Conservation (phyloP, 805 yeast genomes). For the Priceomyces melissophilus region DNA sequence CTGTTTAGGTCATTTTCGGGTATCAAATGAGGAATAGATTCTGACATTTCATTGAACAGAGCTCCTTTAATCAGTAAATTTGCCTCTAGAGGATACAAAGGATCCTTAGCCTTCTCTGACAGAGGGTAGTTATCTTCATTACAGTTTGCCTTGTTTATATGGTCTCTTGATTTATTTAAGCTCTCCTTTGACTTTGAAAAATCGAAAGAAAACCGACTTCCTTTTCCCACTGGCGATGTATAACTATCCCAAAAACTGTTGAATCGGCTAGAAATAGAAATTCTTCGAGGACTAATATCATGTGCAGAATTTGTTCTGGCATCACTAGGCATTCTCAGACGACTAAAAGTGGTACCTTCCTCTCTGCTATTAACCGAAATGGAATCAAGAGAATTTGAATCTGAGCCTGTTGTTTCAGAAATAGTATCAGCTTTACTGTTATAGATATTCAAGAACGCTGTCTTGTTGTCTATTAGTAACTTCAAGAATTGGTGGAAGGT, state of each 20-base stretch:
- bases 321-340: conserved; percentile 1
- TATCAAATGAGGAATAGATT: background rate
- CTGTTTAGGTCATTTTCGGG: background rate
- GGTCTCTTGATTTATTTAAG: conserved; percentile 4
- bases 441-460: conserved; percentile 2
- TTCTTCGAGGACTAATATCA: conserved; percentile 3
- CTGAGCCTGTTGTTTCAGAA: background rate
- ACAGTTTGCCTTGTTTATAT: background rate
- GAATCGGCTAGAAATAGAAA: conserved; percentile 16
- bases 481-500: conserved; percentile 15
- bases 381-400: conserved; percentile 6
- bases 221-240: conserved; percentile 14
- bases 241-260: conserved; percentile 17
- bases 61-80: background rate
- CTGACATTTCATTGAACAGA: background rate
- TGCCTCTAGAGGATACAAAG: background rate
- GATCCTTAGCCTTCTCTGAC: background rate
- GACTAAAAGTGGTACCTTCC: conserved; percentile 3
- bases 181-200: conserved; percentile 4
- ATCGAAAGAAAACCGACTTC: conserved; percentile 2
- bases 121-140: background rate
- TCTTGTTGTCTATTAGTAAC: conserved; percentile 15
- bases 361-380: conserved; percentile 6
- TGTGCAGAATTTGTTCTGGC: conserved; percentile 4
- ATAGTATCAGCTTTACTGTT: background rate